phyloP scores from a whole-genome alignment of 2,329 filamentous ascomycete genomes.

The Chaetomium sp. region DNA sequence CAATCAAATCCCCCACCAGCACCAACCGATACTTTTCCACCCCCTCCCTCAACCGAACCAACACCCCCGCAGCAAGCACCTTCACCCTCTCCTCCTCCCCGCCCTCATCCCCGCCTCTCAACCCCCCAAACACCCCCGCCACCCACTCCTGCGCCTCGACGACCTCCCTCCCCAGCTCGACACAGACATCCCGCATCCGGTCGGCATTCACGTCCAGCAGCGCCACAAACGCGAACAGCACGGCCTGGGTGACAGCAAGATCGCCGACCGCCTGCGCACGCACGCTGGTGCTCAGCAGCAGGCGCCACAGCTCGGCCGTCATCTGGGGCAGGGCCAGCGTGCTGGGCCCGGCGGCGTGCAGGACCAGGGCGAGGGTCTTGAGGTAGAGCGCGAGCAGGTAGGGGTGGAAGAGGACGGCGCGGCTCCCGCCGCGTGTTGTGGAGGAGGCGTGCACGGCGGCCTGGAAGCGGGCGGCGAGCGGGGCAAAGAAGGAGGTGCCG shows the following conservation, averaged over 20 bases:
- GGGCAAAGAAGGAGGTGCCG: constrained; percentile 78
- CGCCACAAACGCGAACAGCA: constrained; percentile 78
- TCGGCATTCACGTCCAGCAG: constrained; percentile 79
- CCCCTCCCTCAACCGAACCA: constrained; percentile 78
- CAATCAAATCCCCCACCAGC: constrained; percentile 69
- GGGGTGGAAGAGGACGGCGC: constrained; percentile 70
- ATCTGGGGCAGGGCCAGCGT: constrained; percentile 76
- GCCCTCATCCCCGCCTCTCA: constrained; percentile 52
- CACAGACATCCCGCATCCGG: constrained; percentile 71
- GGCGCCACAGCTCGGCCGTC: constrained; percentile 79
- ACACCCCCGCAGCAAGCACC: constrained; percentile 73
- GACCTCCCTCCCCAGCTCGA: constrained; percentile 72
- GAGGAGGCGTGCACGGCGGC: constrained; percentile 54
- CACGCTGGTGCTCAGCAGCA: constrained; percentile 68
- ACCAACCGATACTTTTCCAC: constrained; percentile 79
- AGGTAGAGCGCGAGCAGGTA: constrained; percentile 77
- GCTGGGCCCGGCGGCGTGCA: constrained; percentile 81
- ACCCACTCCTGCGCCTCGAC: constrained; percentile 90
- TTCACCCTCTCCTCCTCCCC: constrained; percentile 78
- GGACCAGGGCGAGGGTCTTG: constrained; percentile 79
- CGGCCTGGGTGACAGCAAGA: constrained; percentile 67
- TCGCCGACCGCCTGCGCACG: constrained; percentile 63
- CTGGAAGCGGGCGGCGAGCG: constrained; percentile 79
- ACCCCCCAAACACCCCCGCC: constrained; percentile 68
- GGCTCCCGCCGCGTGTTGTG: constrained; percentile 38